phyloP scores from a whole-genome alignment of 2,329 filamentous ascomycete genomes.

The Fusarium caatingaense region DNA sequence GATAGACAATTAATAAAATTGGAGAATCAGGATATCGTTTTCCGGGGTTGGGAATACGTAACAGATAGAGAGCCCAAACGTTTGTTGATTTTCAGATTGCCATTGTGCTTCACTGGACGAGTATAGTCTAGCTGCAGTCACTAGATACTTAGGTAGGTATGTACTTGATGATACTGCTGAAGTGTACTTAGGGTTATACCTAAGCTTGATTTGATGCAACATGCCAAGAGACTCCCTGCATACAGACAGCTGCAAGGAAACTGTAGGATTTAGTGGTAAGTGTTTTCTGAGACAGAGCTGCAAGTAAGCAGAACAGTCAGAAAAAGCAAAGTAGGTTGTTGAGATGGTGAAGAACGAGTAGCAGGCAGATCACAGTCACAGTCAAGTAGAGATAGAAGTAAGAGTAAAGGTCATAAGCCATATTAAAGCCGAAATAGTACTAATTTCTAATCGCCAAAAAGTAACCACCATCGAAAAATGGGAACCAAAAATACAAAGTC shows the following conservation, averaged over 20 bases:
- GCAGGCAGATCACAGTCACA: not conserved
- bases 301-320: too few relatives aligned
- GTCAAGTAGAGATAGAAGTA: too few relatives aligned
- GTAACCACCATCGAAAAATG: slow-evolving; percentile 36
- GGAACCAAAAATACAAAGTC: slow-evolving; percentile 13
- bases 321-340: not conserved
- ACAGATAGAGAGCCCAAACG: not conserved
- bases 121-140: not conserved
- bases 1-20: not conserved
- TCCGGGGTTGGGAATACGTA: not conserved
- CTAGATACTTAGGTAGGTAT: not conserved
- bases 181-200: not conserved
- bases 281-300: not conserved
- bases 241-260: not conserved
- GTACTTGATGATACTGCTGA: not conserved
- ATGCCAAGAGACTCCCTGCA: not conserved
- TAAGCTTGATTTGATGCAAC: not conserved
- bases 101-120: not conserved
- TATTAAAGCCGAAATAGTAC: slow-evolving; percentile 43
- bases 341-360: not conserved
- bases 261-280: not conserved
- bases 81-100: not conserved
- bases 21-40: not conserved
- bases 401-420: slow-evolving; percentile 28
- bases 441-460: slow-evolving; percentile 38